Conservation (phyloP, 2,329 filamentous ascomycete species). For the Monilinia laxa region DNA sequence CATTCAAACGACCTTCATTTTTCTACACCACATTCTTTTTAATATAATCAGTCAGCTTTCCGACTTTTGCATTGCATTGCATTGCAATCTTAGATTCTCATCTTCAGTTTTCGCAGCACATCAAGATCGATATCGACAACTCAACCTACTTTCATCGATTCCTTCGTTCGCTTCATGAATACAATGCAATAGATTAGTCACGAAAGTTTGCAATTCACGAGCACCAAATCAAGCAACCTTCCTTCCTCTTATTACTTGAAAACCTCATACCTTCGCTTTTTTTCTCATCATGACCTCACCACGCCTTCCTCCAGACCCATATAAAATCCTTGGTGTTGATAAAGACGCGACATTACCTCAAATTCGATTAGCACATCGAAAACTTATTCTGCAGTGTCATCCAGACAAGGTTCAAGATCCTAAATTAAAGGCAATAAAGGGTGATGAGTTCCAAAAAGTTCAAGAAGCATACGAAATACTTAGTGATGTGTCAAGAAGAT, state of each 20-base stretch:
- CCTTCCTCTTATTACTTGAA: slow-evolving; percentile 7
- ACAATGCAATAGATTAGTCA: slow-evolving; percentile 23
- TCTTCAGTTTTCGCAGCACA: slow-evolving; percentile 4
- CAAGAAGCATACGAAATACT: slow-evolving; percentile 92
- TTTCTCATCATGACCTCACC: slow-evolving; percentile 26
- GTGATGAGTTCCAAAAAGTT: slow-evolving; percentile 86
- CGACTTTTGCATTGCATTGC: neutral
- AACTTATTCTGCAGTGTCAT: slow-evolving; percentile 83
- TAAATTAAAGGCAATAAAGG: slow-evolving; percentile 71
- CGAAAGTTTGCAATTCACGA: slow-evolving; percentile 23
- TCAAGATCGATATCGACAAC: neutral
- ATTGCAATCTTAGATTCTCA: slow-evolving; percentile 6
- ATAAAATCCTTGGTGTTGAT: slow-evolving; percentile 70
- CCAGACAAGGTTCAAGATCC: slow-evolving; percentile 79
- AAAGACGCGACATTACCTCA: slow-evolving; percentile 67
- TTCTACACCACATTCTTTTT: slow-evolving; percentile 6
- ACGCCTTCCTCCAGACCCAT: slow-evolving; percentile 61
- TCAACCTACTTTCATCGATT: neutral
- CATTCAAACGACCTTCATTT: slow-evolving; percentile 10
- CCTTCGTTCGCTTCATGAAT: slow-evolving; percentile 9
- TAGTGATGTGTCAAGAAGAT: slow-evolving; percentile 69
- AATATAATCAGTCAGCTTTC: neutral
- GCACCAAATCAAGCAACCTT: slow-evolving; percentile 8
- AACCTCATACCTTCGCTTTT: neutral
- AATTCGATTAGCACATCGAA: slow-evolving; percentile 79